A percentile compares a stretch with the other conserved stretches of the same genome.
These are phyloP conservation scores for Rauvolfia tetraphylla DNA, from an alignment of 257 asterid genomes.

Conservation along the genomic window DNA sequence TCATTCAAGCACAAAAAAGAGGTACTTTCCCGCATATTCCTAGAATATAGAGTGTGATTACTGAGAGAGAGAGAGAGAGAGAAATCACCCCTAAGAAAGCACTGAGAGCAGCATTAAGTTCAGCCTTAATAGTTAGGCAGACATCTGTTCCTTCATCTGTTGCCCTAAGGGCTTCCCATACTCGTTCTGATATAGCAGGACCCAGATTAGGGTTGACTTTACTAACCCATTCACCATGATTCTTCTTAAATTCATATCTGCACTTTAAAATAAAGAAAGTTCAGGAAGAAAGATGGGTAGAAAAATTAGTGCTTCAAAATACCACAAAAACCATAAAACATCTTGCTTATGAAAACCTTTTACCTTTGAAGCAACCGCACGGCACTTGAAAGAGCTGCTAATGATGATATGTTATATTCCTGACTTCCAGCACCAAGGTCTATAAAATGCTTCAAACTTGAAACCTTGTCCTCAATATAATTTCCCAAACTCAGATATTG, in stretches of 20 bases:
- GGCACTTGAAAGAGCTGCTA: constrained; percentile 76
- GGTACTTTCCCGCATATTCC: background rate
- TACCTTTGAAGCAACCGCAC: constrained; percentile 82
- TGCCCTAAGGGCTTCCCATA: constrained; percentile 54
- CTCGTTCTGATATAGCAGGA: constrained; percentile 81
- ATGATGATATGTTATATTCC: constrained; percentile 50
- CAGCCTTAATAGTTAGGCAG: constrained; percentile 48
- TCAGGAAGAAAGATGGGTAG: background rate
- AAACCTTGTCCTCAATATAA: constrained; percentile 55
- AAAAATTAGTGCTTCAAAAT: background rate
- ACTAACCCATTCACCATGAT: constrained; percentile 83
- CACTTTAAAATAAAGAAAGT: constrained; percentile 6
- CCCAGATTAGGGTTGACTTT: constrained; percentile 67
- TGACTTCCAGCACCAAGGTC: constrained; percentile 23
- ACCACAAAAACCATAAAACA: background rate
- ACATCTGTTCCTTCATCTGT: constrained; percentile 50
- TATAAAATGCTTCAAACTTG: constrained; percentile 62
- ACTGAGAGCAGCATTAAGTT: constrained; percentile 59
- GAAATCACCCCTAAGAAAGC: constrained; percentile 56
- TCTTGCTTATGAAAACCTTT: constrained; percentile 7
- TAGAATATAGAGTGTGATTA: background rate
- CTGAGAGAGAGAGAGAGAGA: background rate
- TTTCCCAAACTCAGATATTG: constrained; percentile 48
- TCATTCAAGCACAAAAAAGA: background rate
- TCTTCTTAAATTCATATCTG: constrained; percentile 78